phyloP scores from a whole-genome alignment of 495 filamentous ascomycete species.

The Niebla homalea region DNA sequence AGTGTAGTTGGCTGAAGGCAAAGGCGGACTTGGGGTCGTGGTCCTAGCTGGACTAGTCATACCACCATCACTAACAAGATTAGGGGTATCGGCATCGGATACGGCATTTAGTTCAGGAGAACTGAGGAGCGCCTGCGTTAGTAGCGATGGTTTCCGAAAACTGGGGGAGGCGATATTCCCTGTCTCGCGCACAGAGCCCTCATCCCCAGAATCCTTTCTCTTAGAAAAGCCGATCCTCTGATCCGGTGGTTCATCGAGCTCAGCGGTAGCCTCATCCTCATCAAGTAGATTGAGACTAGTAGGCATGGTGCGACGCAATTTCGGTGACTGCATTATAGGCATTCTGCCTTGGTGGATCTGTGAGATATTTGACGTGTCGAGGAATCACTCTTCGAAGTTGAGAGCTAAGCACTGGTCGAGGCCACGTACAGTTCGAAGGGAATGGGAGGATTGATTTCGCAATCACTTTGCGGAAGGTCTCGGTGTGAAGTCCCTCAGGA shows the following conservation, averaged over 20 bases:
- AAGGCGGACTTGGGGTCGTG: conserved; percentile 75
- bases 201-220: conserved; percentile 24
- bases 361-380: too few relatives aligned
- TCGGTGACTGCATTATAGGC: background rate
- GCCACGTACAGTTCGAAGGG: too few relatives aligned
- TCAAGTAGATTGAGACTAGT: background rate
- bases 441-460: too few relatives aligned
- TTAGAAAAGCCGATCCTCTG: conserved; percentile 18
- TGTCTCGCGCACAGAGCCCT: conserved; percentile 15
- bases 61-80: conserved; percentile 78
- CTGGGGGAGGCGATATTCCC: conserved; percentile 29
- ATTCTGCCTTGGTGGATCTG: too few relatives aligned
- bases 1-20: conserved; percentile 27
- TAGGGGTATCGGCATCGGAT: conserved; percentile 22
- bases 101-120: conserved; percentile 40
- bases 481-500: conserved; percentile 21
- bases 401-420: too few relatives aligned
- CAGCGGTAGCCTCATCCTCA: conserved; percentile 18
- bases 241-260: conserved; percentile 43
- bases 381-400: too few relatives aligned
- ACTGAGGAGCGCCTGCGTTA: conserved; percentile 64
- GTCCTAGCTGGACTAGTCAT: conserved; percentile 82
- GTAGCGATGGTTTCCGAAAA: conserved; percentile 51
- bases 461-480: background rate
- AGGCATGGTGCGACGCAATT: background rate